Evolutionary conservation across 257 asterid species (phyloP).

Genomic region (Striga asiatica): DNA sequence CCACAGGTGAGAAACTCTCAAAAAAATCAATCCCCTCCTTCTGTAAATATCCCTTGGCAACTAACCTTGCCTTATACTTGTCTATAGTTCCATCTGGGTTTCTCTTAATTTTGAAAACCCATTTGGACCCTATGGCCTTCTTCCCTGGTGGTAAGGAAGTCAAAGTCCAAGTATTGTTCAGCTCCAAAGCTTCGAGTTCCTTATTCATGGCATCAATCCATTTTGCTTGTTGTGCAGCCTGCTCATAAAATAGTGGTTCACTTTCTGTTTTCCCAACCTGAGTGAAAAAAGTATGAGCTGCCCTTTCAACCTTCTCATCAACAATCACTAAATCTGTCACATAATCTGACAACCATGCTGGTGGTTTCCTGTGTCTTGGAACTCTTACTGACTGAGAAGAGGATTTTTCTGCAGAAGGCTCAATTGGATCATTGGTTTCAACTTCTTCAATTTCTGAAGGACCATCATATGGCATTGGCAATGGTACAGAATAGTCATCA

Average conservation of each 20-base stretch:
- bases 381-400: too few species aligned
- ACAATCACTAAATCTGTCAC: too few species aligned
- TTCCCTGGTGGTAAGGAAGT: neutral
- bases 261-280: too few species aligned
- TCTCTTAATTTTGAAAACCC: neutral
- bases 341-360: too few species aligned
- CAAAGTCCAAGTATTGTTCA: neutral
- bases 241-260: neutral
- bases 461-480: too few species aligned
- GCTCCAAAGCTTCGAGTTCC: neutral
- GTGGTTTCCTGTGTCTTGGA: too few species aligned
- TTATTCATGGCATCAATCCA: neutral
- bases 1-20: neutral
- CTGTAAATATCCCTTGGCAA: neutral
- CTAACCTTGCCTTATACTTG: neutral
- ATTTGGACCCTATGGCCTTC: neutral
- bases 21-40: neutral
- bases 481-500: neutral
- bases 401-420: too few species aligned
- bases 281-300: too few species aligned
- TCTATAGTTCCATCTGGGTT: neutral
- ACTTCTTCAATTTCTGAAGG: neutral
- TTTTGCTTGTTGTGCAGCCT: neutral
- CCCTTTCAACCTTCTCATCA: too few species aligned
- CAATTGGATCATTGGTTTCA: neutral